Percentiles rank a stretch among this genome's conserved stretches.
Conservation (phyloP, 345 rosid species). For the Microcos paniculata region DNA sequence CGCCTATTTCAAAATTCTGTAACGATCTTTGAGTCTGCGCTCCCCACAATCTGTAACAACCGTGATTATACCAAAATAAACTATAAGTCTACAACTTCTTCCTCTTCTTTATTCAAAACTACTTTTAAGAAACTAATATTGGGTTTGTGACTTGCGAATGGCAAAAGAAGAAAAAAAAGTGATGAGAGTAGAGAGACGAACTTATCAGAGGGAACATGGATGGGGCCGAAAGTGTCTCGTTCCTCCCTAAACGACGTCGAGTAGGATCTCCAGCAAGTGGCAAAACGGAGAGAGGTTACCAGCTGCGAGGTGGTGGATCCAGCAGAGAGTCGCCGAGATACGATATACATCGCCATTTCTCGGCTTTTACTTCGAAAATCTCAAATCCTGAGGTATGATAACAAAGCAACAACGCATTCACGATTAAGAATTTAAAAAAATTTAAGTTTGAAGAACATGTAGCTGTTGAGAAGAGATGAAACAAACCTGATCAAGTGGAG, state of each 20-base stretch:
- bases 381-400: background rate
- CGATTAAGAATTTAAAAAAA: background rate
- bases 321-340: slow-evolving; percentile 60
- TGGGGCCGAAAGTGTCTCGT: slow-evolving; percentile 89
- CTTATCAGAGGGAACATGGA: slow-evolving; percentile 85
- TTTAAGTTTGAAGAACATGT: too few species aligned
- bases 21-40: slow-evolving; percentile 96
- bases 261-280: slow-evolving; percentile 48
- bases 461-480: background rate
- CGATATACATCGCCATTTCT: slow-evolving; percentile 53
- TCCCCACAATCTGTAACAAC: slow-evolving; percentile 72
- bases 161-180: too few species aligned
- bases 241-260: slow-evolving; percentile 82
- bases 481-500: background rate
- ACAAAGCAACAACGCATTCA: slow-evolving; percentile 13
- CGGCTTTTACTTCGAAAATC: background rate
- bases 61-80: background rate
- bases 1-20: slow-evolving; percentile 95
- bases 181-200: slow-evolving; percentile 19
- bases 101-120: background rate
- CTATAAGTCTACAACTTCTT: background rate
- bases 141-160: background rate
- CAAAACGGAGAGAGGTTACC: slow-evolving; percentile 42
- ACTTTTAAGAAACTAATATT: background rate
- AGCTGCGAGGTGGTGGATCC: slow-evolving; percentile 35